Percentiles rank a stretch among this genome's conserved stretches.
Conservation (phyloP, 805 yeast species). For the Groenewaldozyma tartarivorans region DNA sequence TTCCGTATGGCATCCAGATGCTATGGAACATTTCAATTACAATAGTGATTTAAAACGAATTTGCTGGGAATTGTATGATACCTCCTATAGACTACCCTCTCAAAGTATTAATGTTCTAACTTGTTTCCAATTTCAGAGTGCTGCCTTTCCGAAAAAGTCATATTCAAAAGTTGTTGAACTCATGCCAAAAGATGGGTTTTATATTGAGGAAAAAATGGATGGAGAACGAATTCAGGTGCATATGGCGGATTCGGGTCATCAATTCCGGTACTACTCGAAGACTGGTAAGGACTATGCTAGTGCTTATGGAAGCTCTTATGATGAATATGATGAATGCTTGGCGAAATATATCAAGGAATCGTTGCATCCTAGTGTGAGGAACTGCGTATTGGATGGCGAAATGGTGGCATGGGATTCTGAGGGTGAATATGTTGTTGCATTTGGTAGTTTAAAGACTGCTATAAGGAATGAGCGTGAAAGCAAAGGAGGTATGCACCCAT, state of each 20-base stretch:
- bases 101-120: conserved; percentile 35
- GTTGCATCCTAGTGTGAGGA: conserved; percentile 22
- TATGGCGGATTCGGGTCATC: conserved; percentile 37
- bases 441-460: conserved; percentile 67
- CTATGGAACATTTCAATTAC: conserved; percentile 50
- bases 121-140: conserved; percentile 71
- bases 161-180: conserved; percentile 42
- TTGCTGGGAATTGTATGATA: conserved; percentile 48
- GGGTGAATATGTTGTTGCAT: conserved; percentile 50
- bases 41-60: conserved; percentile 56
- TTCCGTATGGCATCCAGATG: conserved; percentile 70
- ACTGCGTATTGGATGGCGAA: conserved; percentile 73
- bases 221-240: conserved; percentile 87
- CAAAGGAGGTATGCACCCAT: conserved; percentile 18
- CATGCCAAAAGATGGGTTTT: conserved; percentile 40
- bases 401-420: conserved; percentile 77
- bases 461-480: conserved; percentile 44
- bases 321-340: conserved; percentile 38
- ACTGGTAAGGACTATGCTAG: conserved; percentile 64
- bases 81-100: conserved; percentile 33
- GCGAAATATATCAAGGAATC: conserved; percentile 41
- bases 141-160: conserved; percentile 43
- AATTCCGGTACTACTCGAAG: conserved; percentile 49
- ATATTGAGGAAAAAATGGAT: conserved; percentile 84
- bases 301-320: conserved; percentile 49